These are phyloP conservation scores for Dothiorella sarmentorum DNA, from an alignment of 2,329 filamentous ascomycete genomes.

Conservation along the genomic window DNA sequence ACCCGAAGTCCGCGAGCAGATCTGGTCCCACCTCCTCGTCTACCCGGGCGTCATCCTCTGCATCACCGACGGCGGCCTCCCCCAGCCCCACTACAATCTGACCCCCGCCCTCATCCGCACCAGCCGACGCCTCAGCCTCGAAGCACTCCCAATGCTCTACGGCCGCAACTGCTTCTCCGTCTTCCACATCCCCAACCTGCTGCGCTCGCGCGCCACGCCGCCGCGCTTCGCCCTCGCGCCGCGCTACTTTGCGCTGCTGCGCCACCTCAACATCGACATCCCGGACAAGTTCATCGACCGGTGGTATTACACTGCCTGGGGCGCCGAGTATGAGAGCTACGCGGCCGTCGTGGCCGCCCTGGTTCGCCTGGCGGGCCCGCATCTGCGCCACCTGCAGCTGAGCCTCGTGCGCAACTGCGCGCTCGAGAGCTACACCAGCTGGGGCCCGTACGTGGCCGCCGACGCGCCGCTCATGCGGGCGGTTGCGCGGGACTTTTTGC, in stretches of 20 bases:
- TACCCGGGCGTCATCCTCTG: constrained; percentile 5
- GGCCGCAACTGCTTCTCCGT: constrained; percentile 15
- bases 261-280: constrained; percentile 15
- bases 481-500: background rate
- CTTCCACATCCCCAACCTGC: constrained; percentile 17
- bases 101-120: background rate
- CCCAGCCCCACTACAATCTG: constrained; percentile 3
- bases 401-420: constrained; percentile 17
- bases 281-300: constrained; percentile 16
- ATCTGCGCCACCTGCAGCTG: constrained; percentile 10
- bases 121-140: background rate
- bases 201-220: constrained; percentile 5
- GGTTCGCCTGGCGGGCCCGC: background rate
- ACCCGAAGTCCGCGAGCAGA: constrained; percentile 13
- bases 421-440: constrained; percentile 17
- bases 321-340: constrained; percentile 12
- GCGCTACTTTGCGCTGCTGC: constrained; percentile 12
- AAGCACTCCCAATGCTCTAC: constrained; percentile 5
- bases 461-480: constrained; percentile 12
- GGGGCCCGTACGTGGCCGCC: constrained; percentile 11
- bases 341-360: background rate
- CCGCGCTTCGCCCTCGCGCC: constrained; percentile 12
- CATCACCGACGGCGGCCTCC: constrained; percentile 12
- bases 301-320: constrained; percentile 5
- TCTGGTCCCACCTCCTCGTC: constrained; percentile 11